Percentiles rank a stretch among this genome's conserved stretches.
Conservation (phyloP, 2,329 filamentous ascomycete genomes). For the Fusarium hainanense region DNA sequence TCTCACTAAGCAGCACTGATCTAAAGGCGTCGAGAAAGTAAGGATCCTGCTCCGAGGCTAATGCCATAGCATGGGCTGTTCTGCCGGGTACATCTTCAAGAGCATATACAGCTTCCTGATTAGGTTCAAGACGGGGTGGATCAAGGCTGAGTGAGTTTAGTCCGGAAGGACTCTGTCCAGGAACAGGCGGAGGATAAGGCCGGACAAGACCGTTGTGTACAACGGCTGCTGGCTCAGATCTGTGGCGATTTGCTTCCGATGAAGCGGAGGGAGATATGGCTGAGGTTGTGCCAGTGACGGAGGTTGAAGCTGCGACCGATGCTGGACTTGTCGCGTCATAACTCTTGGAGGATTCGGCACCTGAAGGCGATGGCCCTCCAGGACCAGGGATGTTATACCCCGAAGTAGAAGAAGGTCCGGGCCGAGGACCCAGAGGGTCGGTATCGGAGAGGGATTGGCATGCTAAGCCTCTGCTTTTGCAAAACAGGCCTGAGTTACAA, state of each 20-base stretch:
- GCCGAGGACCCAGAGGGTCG: constrained; percentile 15
- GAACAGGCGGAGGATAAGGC: constrained; percentile 10
- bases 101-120: constrained; percentile 45
- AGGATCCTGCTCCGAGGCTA: constrained; percentile 59
- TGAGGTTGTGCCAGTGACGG: constrained; percentile 23
- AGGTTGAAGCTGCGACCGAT: constrained; percentile 10
- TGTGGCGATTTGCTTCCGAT: constrained; percentile 20
- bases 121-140: constrained; percentile 10
- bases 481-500: constrained; percentile 48
- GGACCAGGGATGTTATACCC: background rate
- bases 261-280: constrained; percentile 26
- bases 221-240: constrained; percentile 34
- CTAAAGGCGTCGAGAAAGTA: constrained; percentile 60
- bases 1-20: constrained; percentile 58
- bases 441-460: constrained; percentile 49
- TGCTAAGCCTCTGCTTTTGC: constrained; percentile 49
- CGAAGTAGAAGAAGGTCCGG: background rate
- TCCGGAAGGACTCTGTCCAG: background rate
- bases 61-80: constrained; percentile 59
- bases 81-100: constrained; percentile 56
- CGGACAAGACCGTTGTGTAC: constrained; percentile 45
- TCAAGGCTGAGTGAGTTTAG: constrained; percentile 1
- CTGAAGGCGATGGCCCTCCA: background rate
- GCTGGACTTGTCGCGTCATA: constrained; percentile 16
- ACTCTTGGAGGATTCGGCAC: constrained; percentile 9